Conservation (phyloP, 2,329 filamentous ascomycete genomes). For the Cercospora canescens region DNA sequence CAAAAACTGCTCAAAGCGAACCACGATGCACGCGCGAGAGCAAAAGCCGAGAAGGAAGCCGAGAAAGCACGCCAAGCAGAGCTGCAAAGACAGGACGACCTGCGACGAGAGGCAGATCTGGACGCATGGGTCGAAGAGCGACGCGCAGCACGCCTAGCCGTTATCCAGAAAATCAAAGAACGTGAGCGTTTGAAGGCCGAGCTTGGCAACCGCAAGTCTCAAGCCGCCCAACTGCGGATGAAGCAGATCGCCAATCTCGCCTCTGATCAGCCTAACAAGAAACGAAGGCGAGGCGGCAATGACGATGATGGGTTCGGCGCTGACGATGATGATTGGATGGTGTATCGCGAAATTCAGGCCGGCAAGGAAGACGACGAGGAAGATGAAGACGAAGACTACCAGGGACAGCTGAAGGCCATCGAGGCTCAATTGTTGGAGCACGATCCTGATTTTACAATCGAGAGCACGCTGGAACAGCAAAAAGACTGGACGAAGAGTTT, state of each 20-base stretch:
- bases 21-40: slow-evolving; percentile 87
- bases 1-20: slow-evolving; percentile 93
- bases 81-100: slow-evolving; percentile 78
- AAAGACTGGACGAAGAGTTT: slow-evolving; percentile 93
- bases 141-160: slow-evolving; percentile 66
- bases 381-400: slow-evolving; percentile 87
- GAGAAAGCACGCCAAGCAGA: slow-evolving; percentile 84
- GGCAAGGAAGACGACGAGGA: slow-evolving; percentile 91
- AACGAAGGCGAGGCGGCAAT: slow-evolving; percentile 80
- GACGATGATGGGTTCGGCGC: slow-evolving; percentile 97
- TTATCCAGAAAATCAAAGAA: slow-evolving; percentile 86
- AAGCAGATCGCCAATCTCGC: slow-evolving; percentile 96
- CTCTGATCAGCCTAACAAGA: slow-evolving; percentile 72
- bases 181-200: slow-evolving; percentile 91
- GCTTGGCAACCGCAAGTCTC: slow-evolving; percentile 91
- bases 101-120: slow-evolving; percentile 79
- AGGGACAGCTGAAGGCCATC: slow-evolving; percentile 69
- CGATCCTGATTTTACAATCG: slow-evolving; percentile 86
- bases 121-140: slow-evolving; percentile 86
- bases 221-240: slow-evolving; percentile 96
- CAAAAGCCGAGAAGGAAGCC: slow-evolving; percentile 92
- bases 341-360: slow-evolving; percentile 89
- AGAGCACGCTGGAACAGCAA: slow-evolving; percentile 88
- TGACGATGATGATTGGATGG: slow-evolving; percentile 96
- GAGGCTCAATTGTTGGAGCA: slow-evolving; percentile 84